A percentile compares a stretch with the other conserved stretches of the same genome.
Evolutionary conservation across 441 rosid genomes (phyloP).

Genomic region (Gossypium davidsonii): DNA sequence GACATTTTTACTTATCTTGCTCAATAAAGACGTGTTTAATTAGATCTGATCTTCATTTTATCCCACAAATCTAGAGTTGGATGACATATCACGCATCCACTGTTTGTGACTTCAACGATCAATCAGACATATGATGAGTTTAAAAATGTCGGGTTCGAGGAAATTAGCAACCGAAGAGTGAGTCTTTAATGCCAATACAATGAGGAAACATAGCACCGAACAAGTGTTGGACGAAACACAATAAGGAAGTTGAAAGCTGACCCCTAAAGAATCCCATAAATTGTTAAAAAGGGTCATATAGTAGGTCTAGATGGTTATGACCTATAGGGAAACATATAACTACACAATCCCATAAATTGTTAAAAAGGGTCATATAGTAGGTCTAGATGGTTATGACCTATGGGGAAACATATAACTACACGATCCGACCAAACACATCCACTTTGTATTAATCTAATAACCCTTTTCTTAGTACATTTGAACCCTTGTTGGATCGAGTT

Average conservation of each 20-base stretch:
- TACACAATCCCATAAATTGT: background rate
- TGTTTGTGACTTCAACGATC: background rate
- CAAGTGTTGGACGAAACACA: background rate
- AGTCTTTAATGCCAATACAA: background rate
- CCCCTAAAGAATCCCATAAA: background rate
- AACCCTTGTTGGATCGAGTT: background rate
- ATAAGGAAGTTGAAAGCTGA: background rate
- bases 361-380: background rate
- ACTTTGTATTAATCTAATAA: background rate
- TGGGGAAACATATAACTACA: background rate
- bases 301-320: background rate
- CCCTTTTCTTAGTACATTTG: background rate
- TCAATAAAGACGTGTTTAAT: background rate
- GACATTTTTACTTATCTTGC: background rate
- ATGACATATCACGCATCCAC: background rate
- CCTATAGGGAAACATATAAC: background rate
- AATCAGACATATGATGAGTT: background rate
- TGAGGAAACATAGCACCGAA: background rate
- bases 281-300: background rate
- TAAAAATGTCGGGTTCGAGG: background rate
- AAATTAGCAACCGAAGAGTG: background rate
- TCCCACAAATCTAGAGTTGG: background rate
- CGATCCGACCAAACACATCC: background rate
- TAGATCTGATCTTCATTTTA: background rate
- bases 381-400: background rate